Percentiles rank a stretch among this genome's conserved stretches.
Evolutionary conservation across 106 monocot species (phyloP).

Genomic region (Phalaenopsis equestris): DNA sequence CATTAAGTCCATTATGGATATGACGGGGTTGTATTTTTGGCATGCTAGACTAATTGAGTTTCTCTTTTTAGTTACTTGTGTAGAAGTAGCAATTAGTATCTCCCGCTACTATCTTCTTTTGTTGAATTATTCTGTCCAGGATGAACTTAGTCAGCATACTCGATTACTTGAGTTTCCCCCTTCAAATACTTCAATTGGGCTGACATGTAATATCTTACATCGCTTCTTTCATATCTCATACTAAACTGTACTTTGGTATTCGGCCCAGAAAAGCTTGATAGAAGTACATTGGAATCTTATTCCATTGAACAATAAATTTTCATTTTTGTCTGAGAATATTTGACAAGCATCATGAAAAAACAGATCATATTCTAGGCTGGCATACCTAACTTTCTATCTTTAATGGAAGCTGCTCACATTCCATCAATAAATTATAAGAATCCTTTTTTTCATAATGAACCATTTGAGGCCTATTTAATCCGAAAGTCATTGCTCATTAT

Average conservation of each 20-base stretch:
- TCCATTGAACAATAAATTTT: neutral
- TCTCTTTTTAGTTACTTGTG: neutral
- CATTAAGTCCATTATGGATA: neutral
- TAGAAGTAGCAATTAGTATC: neutral
- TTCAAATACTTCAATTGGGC: neutral
- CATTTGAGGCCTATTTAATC: no score
- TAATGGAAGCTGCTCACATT: neutral
- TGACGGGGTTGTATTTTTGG: neutral
- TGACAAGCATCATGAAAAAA: neutral
- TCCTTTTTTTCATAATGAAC: no score
- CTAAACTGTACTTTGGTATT: neutral
- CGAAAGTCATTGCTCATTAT: no score
- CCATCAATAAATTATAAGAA: no score
- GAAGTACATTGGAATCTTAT: neutral
- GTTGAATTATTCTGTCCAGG: neutral
- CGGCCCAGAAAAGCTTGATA: neutral
- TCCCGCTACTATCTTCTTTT: neutral
- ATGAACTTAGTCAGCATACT: neutral
- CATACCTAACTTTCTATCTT: neutral
- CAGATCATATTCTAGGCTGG: neutral
- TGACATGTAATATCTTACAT: neutral
- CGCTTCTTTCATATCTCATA: neutral
- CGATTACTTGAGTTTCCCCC: neutral
- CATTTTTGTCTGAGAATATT: neutral
- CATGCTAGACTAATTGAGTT: neutral